A percentile compares a stretch with the other conserved stretches of the same genome.
These are phyloP conservation scores for Solanum peruvianum DNA, from an alignment of 257 asterid species.

Conservation along the genomic window DNA sequence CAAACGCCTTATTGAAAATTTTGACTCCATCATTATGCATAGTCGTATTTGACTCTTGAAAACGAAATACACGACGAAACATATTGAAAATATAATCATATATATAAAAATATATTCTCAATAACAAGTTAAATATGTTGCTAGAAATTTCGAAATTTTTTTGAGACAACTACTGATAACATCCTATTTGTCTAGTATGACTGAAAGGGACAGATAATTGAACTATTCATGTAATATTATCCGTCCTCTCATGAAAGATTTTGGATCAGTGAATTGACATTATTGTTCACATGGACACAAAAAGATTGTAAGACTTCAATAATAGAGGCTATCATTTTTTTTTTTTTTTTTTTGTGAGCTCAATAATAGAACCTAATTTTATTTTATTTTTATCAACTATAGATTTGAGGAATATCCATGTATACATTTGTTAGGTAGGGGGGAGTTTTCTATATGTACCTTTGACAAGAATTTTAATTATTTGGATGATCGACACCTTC, in stretches of 20 bases:
- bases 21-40: accelerated
- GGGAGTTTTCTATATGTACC: not conserved
- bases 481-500: not conserved
- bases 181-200: not conserved
- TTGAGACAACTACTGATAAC: not conserved
- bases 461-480: not conserved
- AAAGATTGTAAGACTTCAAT: not conserved
- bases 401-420: not conserved
- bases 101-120: not conserved
- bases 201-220: not conserved
- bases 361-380: not conserved
- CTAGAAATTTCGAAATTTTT: not conserved
- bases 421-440: not conserved
- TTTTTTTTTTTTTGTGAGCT: not conserved
- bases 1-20: not conserved
- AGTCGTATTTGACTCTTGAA: not conserved
- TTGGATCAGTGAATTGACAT: not conserved
- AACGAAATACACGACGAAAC: not conserved
- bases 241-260: not conserved
- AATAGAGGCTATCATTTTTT: not conserved
- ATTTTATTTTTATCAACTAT: not conserved
- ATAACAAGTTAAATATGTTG: not conserved
- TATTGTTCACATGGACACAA: not conserved
- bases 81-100: not conserved
- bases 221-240: not conserved